Evolutionary conservation across 139 green algal species (phyloP), one percentile per base, ranked within the genome.

Genomic region (Zygnema circumcarinatum): DNA sequence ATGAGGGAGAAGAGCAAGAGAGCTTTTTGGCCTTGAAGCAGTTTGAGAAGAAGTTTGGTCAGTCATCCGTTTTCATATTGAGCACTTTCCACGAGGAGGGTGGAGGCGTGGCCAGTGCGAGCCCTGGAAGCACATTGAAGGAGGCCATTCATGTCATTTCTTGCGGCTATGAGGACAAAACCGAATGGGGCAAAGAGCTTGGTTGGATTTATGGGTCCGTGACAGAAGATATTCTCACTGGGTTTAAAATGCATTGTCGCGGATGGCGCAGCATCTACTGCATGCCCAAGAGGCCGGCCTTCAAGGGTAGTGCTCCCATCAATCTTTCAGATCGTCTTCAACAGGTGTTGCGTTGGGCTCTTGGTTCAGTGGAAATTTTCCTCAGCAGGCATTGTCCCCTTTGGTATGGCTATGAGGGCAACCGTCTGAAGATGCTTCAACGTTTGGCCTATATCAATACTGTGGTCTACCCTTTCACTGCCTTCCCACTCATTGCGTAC

Each of bases 331-430:
- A 91, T 74, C 87, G 87, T 38, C 83, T 91, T 22, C 41, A 89
- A 33, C 87, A 91, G 87, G 76, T 91, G 47, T 83, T 91, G 42
- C 87, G 87, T 1, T 91, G 87, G 87, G 83, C 83, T 3, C 38
- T 82, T 32, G 87, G 87, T 11, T 87, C 68, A 20, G 87, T 91
- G 21, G 87, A 91, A 42, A 91, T 91, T 74, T 91, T 91, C 81
- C 67, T 91, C 67, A 89, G 81, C 2, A 42, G 68, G 22, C 32
- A 86, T 53, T 88, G 86, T 76, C 81, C 87, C 52, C 39, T 91
- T 38, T 91, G 72, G 73, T 80, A 67, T 38, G 83, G 83, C 39
- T 89, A 54, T 39, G 32, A 40, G 3, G 16, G 32, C 33, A 62
- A 56, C 85, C 67, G 53, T 32, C 81, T 91, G n/a, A 90, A 87